A percentile compares a stretch with the other conserved stretches of the same genome.
Evolutionary conservation across 345 rosid genomes (phyloP).

Genomic region (Euphorbia peplus): DNA sequence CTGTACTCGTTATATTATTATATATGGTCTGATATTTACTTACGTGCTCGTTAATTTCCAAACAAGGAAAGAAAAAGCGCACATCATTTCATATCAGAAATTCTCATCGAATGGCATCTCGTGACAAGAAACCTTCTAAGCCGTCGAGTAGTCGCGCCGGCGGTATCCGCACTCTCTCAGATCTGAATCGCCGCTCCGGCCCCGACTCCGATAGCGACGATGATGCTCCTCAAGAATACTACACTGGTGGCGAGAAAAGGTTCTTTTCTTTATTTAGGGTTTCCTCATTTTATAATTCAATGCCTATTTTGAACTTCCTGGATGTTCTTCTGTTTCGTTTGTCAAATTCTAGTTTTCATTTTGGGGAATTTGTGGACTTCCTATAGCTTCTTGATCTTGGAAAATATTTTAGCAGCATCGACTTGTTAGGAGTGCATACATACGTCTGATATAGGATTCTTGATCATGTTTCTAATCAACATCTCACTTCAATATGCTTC

Average conservation of each 20-base stretch:
- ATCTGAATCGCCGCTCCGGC: conserved; percentile 66
- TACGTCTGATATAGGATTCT: too few relatives aligned
- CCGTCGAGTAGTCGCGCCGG: conserved; percentile 55
- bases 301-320: too few relatives aligned
- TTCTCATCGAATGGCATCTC: conserved; percentile 48
- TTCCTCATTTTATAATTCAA: too few relatives aligned
- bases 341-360: not conserved
- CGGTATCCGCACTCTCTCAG: conserved; percentile 79
- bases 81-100: too few relatives aligned
- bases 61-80: too few relatives aligned
- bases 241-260: conserved; percentile 98
- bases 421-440: too few relatives aligned
- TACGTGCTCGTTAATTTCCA: too few relatives aligned
- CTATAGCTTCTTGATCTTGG: not conserved
- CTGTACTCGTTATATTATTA: too few relatives aligned
- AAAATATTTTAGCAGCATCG: not conserved
- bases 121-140: conserved; percentile 75
- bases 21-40: not conserved
- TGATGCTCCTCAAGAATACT: conserved; percentile 80
- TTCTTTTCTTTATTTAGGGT: too few relatives aligned
- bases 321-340: not conserved
- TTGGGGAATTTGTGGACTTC: not conserved
- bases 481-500: too few relatives aligned
- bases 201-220: conserved; percentile 85
- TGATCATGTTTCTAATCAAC: too few relatives aligned